Percentiles rank a stretch among this genome's conserved stretches.
Evolutionary conservation across 73 alveolate species (phyloP).

Genomic region (Paramecium tetraurelia): DNA sequence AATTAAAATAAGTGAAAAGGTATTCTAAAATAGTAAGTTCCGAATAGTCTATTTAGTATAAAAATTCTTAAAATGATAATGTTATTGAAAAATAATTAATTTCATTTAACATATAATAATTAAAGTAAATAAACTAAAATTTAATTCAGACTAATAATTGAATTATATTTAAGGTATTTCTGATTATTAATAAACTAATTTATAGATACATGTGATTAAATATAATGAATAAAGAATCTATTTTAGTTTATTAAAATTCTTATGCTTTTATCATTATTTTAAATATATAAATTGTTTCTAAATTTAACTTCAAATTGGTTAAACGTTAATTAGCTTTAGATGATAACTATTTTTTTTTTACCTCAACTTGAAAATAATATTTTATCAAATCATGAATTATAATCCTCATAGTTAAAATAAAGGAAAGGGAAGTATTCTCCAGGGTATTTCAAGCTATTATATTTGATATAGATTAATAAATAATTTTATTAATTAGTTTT

Average conservation of each 20-base stretch:
- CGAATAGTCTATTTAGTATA: not conserved
- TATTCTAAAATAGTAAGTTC: not conserved
- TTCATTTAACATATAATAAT: not conserved
- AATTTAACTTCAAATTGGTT: no score
- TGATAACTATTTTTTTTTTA: no score
- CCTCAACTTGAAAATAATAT: no score
- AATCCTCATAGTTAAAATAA: no score
- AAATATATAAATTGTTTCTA: no score
- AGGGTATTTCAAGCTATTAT: not conserved
- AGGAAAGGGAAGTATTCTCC: not conserved
- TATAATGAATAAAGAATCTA: not conserved
- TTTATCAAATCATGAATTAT: not conserved
- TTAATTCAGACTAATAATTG: not conserved
- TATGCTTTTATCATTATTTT: no score
- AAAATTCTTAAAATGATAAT: not conserved
- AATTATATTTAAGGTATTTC: not conserved
- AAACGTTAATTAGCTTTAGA: no score
- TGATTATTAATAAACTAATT: not conserved
- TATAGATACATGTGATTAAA: not conserved
- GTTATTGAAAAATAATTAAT: not conserved
- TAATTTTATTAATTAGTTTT: not conserved
- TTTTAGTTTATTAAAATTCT: not conserved
- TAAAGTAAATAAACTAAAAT: not conserved
- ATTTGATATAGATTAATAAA: not conserved
- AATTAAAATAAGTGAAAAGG: not conserved